phyloP scores from a whole-genome alignment of 164 flowering plant species.

The Magnolia kwangsiensis region DNA sequence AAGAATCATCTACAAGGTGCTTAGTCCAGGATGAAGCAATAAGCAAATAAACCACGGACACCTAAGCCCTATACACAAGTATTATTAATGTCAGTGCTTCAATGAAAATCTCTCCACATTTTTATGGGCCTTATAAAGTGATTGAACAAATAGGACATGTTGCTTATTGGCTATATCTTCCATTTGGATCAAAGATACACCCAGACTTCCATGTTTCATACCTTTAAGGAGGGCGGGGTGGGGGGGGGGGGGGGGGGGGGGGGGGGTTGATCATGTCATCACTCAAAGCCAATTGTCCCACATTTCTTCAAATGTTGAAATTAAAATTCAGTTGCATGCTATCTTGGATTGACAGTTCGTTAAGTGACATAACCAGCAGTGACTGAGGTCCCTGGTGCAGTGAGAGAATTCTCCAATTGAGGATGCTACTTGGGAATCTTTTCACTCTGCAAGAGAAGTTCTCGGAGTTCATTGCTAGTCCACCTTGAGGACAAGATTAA shows the following conservation, averaged over 20 bases:
- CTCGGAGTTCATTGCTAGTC: background rate
- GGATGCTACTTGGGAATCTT: background rate
- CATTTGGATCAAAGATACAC: background rate
- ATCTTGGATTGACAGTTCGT: background rate
- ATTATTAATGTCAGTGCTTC: background rate
- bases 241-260: background rate
- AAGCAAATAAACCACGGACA: background rate
- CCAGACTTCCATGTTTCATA: conserved; percentile 9
- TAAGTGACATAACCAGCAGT: background rate
- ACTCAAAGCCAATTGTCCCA: background rate
- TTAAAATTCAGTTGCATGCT: background rate
- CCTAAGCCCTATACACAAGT: conserved; percentile 8
- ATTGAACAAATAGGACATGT: background rate
- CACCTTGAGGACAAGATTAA: background rate
- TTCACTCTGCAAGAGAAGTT: background rate
- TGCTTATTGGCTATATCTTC: conserved; percentile 1
- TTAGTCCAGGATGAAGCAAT: conserved; percentile 5
- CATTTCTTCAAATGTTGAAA: background rate
- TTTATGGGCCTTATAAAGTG: conserved; percentile 6
- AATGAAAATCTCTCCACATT: too few species aligned
- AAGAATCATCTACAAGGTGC: conserved; percentile 3
- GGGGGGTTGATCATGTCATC: background rate
- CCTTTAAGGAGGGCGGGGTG: background rate
- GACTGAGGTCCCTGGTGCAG: background rate
- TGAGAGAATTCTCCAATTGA: background rate